phyloP scores from a whole-genome alignment of 2,329 filamentous ascomycete species.

The Camillea tinctor region DNA sequence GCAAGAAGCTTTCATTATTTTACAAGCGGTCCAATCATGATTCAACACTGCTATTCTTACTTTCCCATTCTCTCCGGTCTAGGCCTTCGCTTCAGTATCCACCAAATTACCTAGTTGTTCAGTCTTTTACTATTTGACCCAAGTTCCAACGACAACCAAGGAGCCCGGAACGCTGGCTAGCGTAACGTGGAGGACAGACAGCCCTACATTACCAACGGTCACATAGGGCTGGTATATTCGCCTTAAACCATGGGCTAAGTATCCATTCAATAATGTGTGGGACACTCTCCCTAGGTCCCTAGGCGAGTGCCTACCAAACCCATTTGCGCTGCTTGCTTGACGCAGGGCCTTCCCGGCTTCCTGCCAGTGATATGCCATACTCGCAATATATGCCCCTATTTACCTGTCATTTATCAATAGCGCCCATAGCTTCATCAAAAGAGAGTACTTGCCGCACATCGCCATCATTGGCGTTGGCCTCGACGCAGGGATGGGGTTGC shows the following conservation, averaged over 20 bases:
- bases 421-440: neutral
- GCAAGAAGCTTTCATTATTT: neutral
- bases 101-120: neutral
- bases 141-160: neutral
- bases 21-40: neutral
- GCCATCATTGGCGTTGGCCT: neutral
- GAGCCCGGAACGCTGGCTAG: neutral
- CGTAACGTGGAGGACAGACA: neutral
- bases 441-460: neutral
- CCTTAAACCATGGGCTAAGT: neutral
- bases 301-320: neutral
- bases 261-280: neutral
- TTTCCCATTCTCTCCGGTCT: neutral
- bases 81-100: neutral
- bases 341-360: neutral
- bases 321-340: neutral
- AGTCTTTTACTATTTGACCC: neutral
- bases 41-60: neutral
- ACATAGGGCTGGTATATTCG: neutral
- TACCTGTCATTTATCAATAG: neutral
- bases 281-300: neutral
- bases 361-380: neutral
- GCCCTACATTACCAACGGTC: neutral
- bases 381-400: neutral
- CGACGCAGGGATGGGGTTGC: neutral